Evolutionary conservation across 768 basidiomycete genomes (phyloP).

Genomic region (Russula sp.): DNA sequence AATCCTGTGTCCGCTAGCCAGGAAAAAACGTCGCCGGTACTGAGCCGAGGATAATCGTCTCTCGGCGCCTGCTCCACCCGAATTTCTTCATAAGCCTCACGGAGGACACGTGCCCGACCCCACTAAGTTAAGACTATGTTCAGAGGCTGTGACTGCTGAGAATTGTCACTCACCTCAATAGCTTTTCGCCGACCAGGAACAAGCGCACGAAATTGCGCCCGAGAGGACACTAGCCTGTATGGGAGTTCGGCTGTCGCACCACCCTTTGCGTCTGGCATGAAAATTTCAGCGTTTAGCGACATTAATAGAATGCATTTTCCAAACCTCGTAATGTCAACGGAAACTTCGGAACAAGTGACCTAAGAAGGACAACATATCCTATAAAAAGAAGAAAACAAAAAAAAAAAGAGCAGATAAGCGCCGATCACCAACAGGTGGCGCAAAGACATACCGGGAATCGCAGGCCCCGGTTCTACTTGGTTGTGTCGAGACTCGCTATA

Average conservation of each 20-base stretch:
- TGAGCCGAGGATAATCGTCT: conserved; percentile 28
- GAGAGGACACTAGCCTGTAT: conserved; percentile 36
- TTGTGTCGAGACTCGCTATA: neutral
- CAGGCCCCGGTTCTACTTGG: neutral
- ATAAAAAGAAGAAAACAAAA: neutral
- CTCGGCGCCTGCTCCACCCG: conserved; percentile 24
- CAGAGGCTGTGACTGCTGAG: neutral
- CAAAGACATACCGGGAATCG: neutral
- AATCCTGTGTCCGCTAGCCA: conserved; percentile 40
- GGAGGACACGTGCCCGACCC: conserved; percentile 40
- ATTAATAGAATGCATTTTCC: neutral
- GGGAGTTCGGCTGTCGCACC: conserved; percentile 30
- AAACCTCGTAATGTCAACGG: conserved; percentile 43
- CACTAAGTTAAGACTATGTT: conserved; percentile 35
- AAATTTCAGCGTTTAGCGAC: conserved; percentile 1
- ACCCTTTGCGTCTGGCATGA: conserved; percentile 34
- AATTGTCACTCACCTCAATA: conserved; percentile 37
- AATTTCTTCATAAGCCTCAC: conserved; percentile 34
- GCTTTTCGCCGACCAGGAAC: conserved; percentile 43
- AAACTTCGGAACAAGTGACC: conserved; percentile 35
- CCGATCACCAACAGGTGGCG: neutral
- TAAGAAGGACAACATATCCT: conserved; percentile 35
- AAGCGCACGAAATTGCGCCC: conserved; percentile 33
- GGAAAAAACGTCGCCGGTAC: conserved; percentile 39
- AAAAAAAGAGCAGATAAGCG: neutral